phyloP scores from a whole-genome alignment of 257 asterid species.

The Petunia secreta region DNA sequence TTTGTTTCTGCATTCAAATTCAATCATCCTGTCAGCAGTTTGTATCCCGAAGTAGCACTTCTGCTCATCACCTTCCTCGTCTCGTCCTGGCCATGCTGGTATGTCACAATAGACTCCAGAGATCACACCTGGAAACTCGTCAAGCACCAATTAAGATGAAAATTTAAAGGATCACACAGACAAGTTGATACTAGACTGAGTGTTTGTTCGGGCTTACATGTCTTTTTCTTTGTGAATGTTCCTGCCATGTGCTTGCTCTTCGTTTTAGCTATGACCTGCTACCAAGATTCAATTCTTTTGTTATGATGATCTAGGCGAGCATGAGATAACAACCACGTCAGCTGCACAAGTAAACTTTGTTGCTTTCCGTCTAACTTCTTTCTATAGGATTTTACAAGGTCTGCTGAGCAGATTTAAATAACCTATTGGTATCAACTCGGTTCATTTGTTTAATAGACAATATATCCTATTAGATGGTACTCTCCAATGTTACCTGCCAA shows the following conservation, averaged over 20 bases:
- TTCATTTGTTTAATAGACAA: conserved; percentile 13
- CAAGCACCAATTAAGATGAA: conserved; percentile 19
- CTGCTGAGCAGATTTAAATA: background rate
- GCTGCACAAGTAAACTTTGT: background rate
- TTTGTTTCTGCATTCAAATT: conserved; percentile 76
- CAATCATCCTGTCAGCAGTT: conserved; percentile 73
- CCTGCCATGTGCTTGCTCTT: conserved; percentile 92
- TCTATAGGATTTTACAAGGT: background rate
- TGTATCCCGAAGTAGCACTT: conserved; percentile 78
- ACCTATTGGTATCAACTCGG: background rate
- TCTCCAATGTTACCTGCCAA: conserved; percentile 53
- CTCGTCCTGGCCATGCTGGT: conserved; percentile 80
- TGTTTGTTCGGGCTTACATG: conserved; percentile 50
- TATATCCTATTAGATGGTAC: background rate
- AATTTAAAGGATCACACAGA: background rate
- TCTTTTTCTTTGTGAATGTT: conserved; percentile 93
- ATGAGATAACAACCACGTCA: conserved; percentile 19
- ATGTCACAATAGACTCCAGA: conserved; percentile 58
- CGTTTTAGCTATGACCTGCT: conserved; percentile 80
- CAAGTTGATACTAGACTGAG: conserved; percentile 15
- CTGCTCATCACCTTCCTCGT: conserved; percentile 49
- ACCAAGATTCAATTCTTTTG: conserved; percentile 25
- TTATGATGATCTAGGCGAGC: background rate
- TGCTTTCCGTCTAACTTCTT: background rate
- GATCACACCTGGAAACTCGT: conserved; percentile 49